These are phyloP conservation scores for Sclerotinia nivalis DNA, from an alignment of 2,329 filamentous ascomycete genomes.

Conservation along the genomic window DNA sequence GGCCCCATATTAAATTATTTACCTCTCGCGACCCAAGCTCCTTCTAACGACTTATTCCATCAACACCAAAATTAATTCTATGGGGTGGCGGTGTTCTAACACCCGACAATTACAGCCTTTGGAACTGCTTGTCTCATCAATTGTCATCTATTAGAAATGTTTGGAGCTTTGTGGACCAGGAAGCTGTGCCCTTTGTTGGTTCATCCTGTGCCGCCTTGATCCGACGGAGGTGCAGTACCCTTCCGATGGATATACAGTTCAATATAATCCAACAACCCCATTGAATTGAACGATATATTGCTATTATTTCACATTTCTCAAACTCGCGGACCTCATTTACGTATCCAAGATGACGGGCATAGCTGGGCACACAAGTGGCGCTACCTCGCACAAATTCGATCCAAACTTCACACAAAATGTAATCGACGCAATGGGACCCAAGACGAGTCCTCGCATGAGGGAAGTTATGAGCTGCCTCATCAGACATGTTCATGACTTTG, in stretches of 20 bases:
- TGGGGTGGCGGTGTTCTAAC: not conserved
- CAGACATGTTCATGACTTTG: slow-evolving; percentile 59
- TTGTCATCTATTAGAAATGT: slow-evolving; percentile 5
- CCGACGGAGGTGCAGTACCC: slow-evolving; percentile 12
- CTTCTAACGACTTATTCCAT: not conserved
- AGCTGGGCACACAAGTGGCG: not conserved
- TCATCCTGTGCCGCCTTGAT: not conserved
- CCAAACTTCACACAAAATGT: slow-evolving; percentile 61
- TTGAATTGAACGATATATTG: not conserved
- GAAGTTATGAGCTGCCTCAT: slow-evolving; percentile 57
- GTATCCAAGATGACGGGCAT: not conserved
- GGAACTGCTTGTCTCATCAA: slow-evolving; percentile 1
- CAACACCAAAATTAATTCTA: not conserved
- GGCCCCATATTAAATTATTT: not conserved
- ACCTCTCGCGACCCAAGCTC: not conserved
- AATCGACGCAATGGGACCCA: slow-evolving; percentile 61
- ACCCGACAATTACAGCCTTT: not conserved
- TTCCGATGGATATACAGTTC: slow-evolving; percentile 7
- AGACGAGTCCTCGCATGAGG: slow-evolving; percentile 57
- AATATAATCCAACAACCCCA: not conserved
- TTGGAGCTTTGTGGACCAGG: not conserved
- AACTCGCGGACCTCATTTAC: not conserved
- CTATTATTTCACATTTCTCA: not conserved
- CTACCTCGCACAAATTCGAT: slow-evolving; percentile 41
- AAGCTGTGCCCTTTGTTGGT: not conserved